A percentile compares a stretch with the other conserved stretches of the same genome.
phyloP scores from a whole-genome alignment of 148 eudicot genomes.

The Cornus suecica region DNA sequence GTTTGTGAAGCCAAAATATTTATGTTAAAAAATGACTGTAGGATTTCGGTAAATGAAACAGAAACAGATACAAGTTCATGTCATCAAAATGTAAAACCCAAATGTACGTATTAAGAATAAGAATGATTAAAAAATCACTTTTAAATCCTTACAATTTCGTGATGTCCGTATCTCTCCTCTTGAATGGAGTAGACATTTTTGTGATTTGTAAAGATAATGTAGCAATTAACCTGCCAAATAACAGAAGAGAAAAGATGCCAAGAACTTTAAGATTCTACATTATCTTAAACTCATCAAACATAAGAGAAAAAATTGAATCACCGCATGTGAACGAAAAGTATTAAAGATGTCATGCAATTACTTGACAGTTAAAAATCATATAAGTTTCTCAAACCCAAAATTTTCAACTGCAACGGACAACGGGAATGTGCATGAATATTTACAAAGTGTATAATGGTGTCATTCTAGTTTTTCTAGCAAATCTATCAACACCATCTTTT shows the following conservation, averaged over 20 bases:
- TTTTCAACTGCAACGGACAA: background rate
- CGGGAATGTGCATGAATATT: slow-evolving; percentile 5
- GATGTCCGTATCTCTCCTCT: slow-evolving; percentile 84
- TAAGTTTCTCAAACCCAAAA: background rate
- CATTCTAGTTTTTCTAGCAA: no score
- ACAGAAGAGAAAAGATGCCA: slow-evolving; percentile 4
- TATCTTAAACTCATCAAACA: background rate
- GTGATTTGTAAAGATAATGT: background rate
- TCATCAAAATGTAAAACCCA: background rate
- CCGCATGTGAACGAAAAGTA: background rate
- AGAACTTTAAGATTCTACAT: background rate
- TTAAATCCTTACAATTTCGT: slow-evolving; percentile 69
- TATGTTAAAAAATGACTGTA: background rate
- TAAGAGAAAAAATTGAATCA: background rate
- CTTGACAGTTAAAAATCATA: background rate
- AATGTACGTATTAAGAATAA: slow-evolving; percentile 4
- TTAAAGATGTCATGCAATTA: background rate
- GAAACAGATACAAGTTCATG: background rate
- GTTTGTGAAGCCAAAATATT: background rate
- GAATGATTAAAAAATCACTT: slow-evolving; percentile 4
- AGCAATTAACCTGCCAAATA: slow-evolving; percentile 11
- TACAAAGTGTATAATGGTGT: no score
- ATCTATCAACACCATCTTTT: no score
- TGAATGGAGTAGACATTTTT: slow-evolving; percentile 79
- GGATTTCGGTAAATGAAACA: background rate